A percentile compares a stretch with the other conserved stretches of the same genome.
phyloP scores from a whole-genome alignment of 2,329 filamentous ascomycete species.

The Arthrobotrys conoides region DNA sequence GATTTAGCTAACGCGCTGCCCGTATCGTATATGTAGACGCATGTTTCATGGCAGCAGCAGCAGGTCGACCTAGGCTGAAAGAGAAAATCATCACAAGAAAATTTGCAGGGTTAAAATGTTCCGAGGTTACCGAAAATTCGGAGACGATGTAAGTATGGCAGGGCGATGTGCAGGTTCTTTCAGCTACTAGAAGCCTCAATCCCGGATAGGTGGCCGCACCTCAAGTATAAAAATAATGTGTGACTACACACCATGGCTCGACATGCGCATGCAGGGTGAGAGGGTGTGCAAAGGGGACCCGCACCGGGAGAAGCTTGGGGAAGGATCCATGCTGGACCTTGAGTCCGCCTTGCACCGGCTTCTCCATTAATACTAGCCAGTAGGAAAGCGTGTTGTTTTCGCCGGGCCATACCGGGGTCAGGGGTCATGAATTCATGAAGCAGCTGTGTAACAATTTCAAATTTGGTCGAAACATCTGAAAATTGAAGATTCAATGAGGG shows the following conservation, averaged over 20 bases:
- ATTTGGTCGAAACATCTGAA: constrained; percentile 43
- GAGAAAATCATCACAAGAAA: constrained; percentile 43
- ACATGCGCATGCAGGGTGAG: background rate
- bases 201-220: constrained; percentile 32
- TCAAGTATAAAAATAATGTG: constrained; percentile 41
- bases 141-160: constrained; percentile 58
- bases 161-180: constrained; percentile 33
- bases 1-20: constrained; percentile 8
- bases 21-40: constrained; percentile 6
- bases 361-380: constrained; percentile 25
- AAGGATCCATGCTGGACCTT: constrained; percentile 22
- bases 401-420: constrained; percentile 41
- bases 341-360: constrained; percentile 59
- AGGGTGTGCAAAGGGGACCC: constrained; percentile 20
- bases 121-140: constrained; percentile 58
- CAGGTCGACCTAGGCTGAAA: background rate
- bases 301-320: constrained; percentile 24
- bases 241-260: background rate
- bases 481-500: constrained; percentile 25
- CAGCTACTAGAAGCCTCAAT: constrained; percentile 31
- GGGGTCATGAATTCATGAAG: constrained; percentile 32
- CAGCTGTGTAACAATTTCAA: constrained; percentile 59
- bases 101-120: constrained; percentile 38
- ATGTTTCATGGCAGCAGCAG: constrained; percentile 29
- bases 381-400: constrained; percentile 41